phyloP scores from a whole-genome alignment of 1,284 basidiomycete genomes.

The Sporisorium graminicola region DNA sequence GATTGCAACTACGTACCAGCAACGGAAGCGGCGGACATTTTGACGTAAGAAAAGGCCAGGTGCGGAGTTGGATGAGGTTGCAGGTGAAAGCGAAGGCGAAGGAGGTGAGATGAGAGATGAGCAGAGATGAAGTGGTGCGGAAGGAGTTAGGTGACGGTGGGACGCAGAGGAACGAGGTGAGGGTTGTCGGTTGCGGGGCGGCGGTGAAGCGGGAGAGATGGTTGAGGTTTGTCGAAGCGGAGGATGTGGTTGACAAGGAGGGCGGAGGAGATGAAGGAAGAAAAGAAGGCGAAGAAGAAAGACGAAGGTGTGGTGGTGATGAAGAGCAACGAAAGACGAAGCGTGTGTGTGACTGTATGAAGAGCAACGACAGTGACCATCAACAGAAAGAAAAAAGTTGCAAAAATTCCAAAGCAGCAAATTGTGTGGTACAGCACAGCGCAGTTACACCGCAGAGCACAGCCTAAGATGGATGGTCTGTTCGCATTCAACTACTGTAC shows the following conservation, averaged over 20 bases:
- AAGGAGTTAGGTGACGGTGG: conserved; percentile 11
- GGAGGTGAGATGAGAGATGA: too few relatives aligned
- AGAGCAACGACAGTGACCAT: conserved; percentile 6
- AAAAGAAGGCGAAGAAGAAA: conserved; percentile 6
- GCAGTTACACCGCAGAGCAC: neutral
- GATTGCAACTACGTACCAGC: conserved; percentile 7
- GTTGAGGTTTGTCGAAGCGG: neutral
- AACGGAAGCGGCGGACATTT: conserved; percentile 34
- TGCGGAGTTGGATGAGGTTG: neutral
- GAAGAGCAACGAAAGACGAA: neutral
- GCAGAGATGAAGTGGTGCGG: conserved; percentile 10
- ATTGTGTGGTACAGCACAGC: conserved; percentile 26
- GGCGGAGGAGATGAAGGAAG: conserved; percentile 19
- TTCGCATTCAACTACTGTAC: conserved; percentile 8
- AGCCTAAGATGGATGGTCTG: neutral
- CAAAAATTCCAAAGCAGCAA: conserved; percentile 12
- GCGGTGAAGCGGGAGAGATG: conserved; percentile 3
- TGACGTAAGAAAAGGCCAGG: neutral
- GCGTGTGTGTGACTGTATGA: neutral
- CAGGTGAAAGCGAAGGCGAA: conserved; percentile 7
- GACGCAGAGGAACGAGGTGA: conserved; percentile 2
- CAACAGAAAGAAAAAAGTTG: conserved; percentile 11
- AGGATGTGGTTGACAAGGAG: conserved; percentile 12
- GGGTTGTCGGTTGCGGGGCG: neutral
- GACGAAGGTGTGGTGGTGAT: neutral